Percentiles rank a stretch among this genome's conserved stretches.
Conservation (phyloP, 768 basidiomycete species). For the Mycena olivaceomarginata region DNA sequence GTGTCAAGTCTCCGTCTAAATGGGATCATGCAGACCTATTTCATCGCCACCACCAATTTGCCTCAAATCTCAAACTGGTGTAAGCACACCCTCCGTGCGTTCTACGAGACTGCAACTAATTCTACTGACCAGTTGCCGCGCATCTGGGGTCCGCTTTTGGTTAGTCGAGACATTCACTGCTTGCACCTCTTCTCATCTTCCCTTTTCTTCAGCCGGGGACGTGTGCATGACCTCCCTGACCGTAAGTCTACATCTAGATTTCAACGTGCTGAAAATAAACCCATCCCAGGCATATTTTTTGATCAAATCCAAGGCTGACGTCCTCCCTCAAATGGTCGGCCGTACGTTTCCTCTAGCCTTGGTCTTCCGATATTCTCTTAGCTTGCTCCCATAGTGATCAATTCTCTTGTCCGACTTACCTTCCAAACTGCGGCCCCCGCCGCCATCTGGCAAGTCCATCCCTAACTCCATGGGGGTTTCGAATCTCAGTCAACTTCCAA, state of each 20-base stretch:
- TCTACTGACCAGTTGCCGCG: not conserved
- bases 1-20: not conserved
- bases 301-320: slow-evolving; percentile 50
- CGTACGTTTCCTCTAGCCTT: no score
- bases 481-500: not conserved
- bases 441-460: slow-evolving; percentile 32
- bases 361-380: no score
- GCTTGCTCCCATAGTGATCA: no score
- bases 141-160: slow-evolving; percentile 20
- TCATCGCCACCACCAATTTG: slow-evolving; percentile 42
- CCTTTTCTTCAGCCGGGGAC: not conserved
- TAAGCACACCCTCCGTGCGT: no score
- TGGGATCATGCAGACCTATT: slow-evolving; percentile 48
- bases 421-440: slow-evolving; percentile 27
- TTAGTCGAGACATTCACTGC: not conserved
- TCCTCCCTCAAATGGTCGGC: slow-evolving; percentile 50
- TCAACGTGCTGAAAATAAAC: no score
- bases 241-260: not conserved
- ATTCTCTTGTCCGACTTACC: slow-evolving; percentile 52
- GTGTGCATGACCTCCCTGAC: not conserved
- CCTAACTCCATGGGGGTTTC: not conserved
- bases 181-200: no score
- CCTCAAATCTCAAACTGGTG: slow-evolving; percentile 49
- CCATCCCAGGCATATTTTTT: no score
- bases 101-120: not conserved